These are phyloP conservation scores for Penicillium pancosmium DNA, from an alignment of 495 filamentous ascomycete genomes.

Conservation along the genomic window DNA sequence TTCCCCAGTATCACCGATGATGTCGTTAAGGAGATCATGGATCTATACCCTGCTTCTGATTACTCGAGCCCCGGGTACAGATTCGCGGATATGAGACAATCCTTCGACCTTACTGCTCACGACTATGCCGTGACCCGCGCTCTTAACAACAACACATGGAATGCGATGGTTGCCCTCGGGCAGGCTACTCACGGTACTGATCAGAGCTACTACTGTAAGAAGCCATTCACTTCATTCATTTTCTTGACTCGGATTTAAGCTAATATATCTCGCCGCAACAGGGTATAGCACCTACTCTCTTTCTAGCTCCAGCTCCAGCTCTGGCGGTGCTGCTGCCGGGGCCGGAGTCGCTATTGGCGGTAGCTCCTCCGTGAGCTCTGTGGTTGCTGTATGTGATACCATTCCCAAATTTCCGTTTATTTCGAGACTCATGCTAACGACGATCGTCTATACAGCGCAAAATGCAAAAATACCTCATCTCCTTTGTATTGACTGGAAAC, in stretches of 20 bases:
- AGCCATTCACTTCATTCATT: not conserved
- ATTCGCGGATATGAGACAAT: constrained; percentile 39
- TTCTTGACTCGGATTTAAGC: not conserved
- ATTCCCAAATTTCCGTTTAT: not conserved
- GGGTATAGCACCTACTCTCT: constrained; percentile 34
- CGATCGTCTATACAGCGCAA: constrained; percentile 14
- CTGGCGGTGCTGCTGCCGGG: constrained; percentile 8
- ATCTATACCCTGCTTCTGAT: constrained; percentile 33
- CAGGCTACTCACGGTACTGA: constrained; percentile 38
- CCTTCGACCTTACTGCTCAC: constrained; percentile 36
- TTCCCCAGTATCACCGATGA: constrained; percentile 39
- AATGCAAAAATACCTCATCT: constrained; percentile 36
- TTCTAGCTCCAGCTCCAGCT: constrained; percentile 11
- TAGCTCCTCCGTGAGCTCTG: constrained; percentile 12
- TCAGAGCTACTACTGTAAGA: constrained; percentile 33
- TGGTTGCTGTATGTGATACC: constrained; percentile 14
- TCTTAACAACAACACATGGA: constrained; percentile 38
- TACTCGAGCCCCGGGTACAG: constrained; percentile 34
- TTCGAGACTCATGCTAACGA: not conserved
- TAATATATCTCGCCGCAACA: not conserved
- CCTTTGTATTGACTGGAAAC: constrained; percentile 37
- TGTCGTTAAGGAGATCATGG: constrained; percentile 27
- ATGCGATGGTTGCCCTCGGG: constrained; percentile 30
- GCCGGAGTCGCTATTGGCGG: constrained; percentile 14
- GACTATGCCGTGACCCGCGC: constrained; percentile 35